Percentiles rank a stretch among this genome's conserved stretches.
These are phyloP conservation scores for Trametes cubensis DNA, from an alignment of 768 basidiomycete species.

Conservation along the genomic window DNA sequence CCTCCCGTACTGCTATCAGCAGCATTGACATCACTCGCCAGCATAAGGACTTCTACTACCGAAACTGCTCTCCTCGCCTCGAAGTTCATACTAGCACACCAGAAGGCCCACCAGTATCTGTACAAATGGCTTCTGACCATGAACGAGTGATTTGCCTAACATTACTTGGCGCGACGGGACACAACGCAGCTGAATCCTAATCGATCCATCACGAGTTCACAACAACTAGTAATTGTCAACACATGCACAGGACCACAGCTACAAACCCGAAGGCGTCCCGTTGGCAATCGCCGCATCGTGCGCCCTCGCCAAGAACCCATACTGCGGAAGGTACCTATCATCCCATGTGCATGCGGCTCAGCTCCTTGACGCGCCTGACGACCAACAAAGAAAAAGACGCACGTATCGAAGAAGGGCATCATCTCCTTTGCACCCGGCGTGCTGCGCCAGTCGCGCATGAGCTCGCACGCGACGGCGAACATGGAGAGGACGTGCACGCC, in stretches of 20 bases:
- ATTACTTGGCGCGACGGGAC: no score
- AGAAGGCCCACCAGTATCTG: background rate
- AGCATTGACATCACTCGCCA: background rate
- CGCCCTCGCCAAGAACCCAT: conserved; percentile 36
- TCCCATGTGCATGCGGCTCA: no score
- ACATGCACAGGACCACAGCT: background rate
- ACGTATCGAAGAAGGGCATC: conserved; percentile 50
- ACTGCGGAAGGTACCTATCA: conserved; percentile 37
- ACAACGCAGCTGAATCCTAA: no score
- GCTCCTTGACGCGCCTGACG: no score
- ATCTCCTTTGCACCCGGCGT: conserved; percentile 47
- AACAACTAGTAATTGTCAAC: no score
- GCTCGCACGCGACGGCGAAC: conserved; percentile 47
- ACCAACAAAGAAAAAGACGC: conserved; percentile 21
- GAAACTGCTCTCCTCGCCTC: background rate
- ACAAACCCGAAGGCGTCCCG: conserved; percentile 32
- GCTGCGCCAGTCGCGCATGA: conserved; percentile 56
- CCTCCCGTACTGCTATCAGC: no score
- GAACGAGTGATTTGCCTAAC: no score
- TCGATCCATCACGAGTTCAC: no score
- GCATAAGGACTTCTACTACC: background rate
- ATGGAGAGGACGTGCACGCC: conserved; percentile 49
- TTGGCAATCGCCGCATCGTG: conserved; percentile 36
- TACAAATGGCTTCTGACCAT: no score
- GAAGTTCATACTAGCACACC: background rate